Percentiles rank a stretch among this genome's conserved stretches.
These are phyloP conservation scores for Chimonanthus salicifolius DNA, from an alignment of 164 flowering plant genomes.

Conservation along the genomic window DNA sequence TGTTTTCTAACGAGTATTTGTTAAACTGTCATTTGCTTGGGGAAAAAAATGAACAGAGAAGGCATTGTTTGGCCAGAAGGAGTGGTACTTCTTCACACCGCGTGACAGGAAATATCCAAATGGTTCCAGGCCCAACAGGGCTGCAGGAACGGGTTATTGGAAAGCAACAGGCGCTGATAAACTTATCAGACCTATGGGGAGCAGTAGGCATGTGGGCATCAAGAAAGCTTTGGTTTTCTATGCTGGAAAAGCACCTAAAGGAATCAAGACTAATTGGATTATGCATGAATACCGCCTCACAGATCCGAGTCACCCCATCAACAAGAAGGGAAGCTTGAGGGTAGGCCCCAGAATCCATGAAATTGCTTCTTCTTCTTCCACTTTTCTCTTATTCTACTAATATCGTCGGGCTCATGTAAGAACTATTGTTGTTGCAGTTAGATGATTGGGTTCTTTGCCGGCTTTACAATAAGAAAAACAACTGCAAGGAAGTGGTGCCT, in stretches of 20 bases:
- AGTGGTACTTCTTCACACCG: slow-evolving; percentile 28
- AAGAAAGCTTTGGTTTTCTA: slow-evolving; percentile 26
- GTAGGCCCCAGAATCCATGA: slow-evolving; percentile 4
- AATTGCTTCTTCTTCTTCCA: slow-evolving; percentile 1
- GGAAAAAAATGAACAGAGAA: slow-evolving; percentile 11
- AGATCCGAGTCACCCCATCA: slow-evolving; percentile 9
- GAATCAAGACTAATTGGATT: slow-evolving; percentile 27
- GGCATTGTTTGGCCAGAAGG: slow-evolving; percentile 27
- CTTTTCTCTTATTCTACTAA: neutral
- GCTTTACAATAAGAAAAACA: slow-evolving; percentile 25
- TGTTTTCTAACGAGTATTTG: neutral
- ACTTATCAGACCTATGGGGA: slow-evolving; percentile 16
- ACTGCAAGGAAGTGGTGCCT: slow-evolving; percentile 6
- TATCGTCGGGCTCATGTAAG: neutral
- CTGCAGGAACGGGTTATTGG: slow-evolving; percentile 25
- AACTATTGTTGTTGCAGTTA: slow-evolving; percentile 13
- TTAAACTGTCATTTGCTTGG: neutral
- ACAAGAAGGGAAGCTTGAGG: slow-evolving; percentile 22
- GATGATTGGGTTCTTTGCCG: slow-evolving; percentile 28
- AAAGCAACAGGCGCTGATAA: slow-evolving; percentile 28
- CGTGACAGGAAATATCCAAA: slow-evolving; percentile 25
- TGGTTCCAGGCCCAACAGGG: slow-evolving; percentile 24
- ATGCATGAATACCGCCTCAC: slow-evolving; percentile 28
- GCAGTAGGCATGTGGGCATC: slow-evolving; percentile 12
- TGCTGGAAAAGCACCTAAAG: slow-evolving; percentile 26